Evolutionary conservation across 768 basidiomycete genomes (phyloP), one percentile per base, ranked within the genome.

Genomic region (Naematelia encephala): DNA sequence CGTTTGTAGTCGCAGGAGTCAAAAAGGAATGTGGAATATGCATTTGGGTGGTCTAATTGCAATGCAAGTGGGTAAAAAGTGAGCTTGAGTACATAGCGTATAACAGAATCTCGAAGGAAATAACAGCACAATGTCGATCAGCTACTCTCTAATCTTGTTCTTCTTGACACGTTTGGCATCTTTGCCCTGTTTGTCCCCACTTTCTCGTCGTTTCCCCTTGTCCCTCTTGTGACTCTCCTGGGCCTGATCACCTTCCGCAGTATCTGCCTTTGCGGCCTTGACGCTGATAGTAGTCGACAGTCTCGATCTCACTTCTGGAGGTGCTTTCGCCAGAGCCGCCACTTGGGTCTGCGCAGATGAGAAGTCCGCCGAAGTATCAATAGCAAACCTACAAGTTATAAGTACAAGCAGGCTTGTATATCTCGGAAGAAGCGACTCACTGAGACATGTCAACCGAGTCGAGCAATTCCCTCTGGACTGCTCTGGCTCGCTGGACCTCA

Each of bases 381-480:
- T 91, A 27, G 78, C 79, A 61, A 74, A 80, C 67, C 79, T 80
- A 54, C 10, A 34, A 34, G 67, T 21, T 8, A 21, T 21, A 16
- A 8, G 8, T 8, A 39, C 34, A 19, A 8, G 21, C 46, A 21
- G 11, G 39, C 39, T 43, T 43, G 39, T 47, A 8, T 47, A 26
- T 47, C 19, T 47, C 19, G 46, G 21, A 19, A 21, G 5, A 21
- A 10, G 5, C 46, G 47, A 82, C 90, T 83, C 73, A 97, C 91
- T 87, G 87, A 78, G 82, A 84, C 60, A 97, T 78, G 79, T 97
- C 91, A 27, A 99, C 82, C 21, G 89, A 84, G 64, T 90, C 86
- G 50, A 98, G 86, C 82, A 97, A 85, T 76, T 88, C 87, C 22
- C 87, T 82, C 78, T 97, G 92, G 76, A 87, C 65, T 19, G 77